phyloP scores from a whole-genome alignment of 2,329 filamentous ascomycete genomes.

The Tolypocladium amazonense region DNA sequence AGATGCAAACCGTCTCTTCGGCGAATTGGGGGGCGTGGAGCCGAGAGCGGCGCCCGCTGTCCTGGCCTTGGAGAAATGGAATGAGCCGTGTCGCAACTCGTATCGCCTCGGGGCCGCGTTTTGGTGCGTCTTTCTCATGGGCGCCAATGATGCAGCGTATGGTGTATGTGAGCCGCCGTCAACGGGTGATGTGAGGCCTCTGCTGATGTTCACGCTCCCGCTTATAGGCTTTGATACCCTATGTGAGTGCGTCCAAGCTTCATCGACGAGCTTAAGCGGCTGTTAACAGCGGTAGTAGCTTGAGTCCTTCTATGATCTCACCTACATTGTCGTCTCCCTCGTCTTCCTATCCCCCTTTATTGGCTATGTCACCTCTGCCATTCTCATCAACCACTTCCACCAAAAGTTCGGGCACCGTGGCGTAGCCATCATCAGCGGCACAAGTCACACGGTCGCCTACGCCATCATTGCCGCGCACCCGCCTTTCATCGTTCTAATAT shows the following conservation, averaged over 20 bases:
- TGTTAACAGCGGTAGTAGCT: conserved; percentile 7
- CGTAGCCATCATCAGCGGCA: conserved; percentile 54
- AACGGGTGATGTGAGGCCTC: conserved; percentile 6
- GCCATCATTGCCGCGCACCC: conserved; percentile 56
- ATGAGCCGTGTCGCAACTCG: conserved; percentile 35
- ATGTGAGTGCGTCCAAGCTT: conserved; percentile 25
- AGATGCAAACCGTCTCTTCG: neutral
- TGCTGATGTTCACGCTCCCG: neutral
- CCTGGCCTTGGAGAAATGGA: conserved; percentile 31
- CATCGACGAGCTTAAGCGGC: no score
- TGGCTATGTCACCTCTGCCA: conserved; percentile 51
- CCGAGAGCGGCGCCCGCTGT: neutral
- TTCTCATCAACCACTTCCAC: conserved; percentile 44
- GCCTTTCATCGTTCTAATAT: conserved; percentile 54
- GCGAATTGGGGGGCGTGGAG: conserved; percentile 1
- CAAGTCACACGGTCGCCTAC: conserved; percentile 54
- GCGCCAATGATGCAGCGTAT: conserved; percentile 47
- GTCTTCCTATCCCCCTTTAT: conserved; percentile 56
- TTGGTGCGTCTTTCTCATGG: conserved; percentile 46
- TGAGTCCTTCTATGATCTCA: conserved; percentile 44
- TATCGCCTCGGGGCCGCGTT: conserved; percentile 41
- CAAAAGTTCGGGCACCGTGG: conserved; percentile 36
- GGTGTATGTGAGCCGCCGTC: conserved; percentile 29
- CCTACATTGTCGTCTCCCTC: conserved; percentile 52
- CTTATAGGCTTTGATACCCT: conserved; percentile 37